Evolutionary conservation across 352 stramenopile species (phyloP).

Genomic region (Saprolegnia diclina): DNA sequence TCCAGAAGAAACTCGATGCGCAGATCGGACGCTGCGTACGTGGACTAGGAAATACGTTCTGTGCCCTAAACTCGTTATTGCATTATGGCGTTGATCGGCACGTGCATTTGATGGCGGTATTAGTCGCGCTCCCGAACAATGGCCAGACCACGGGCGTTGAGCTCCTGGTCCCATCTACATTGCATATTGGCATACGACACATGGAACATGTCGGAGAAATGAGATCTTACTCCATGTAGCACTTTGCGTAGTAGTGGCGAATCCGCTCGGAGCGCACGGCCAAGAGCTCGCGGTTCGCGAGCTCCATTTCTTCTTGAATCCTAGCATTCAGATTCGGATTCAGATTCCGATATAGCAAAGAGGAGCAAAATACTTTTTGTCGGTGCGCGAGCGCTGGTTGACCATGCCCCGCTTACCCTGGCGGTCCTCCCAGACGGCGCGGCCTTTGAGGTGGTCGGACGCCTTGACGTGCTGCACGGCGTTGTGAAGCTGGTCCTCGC

Average conservation of each 20-base stretch:
- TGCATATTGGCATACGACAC: not conserved
- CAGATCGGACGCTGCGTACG: no score
- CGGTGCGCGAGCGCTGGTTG: constrained; percentile 43
- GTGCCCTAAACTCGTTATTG: no score
- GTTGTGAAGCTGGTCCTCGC: constrained; percentile 66
- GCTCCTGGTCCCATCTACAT: constrained; percentile 58
- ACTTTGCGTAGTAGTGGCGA: constrained; percentile 67
- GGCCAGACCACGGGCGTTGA: constrained; percentile 61
- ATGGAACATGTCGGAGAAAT: not conserved
- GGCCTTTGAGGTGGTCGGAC: constrained; percentile 45
- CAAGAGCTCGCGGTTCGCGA: constrained; percentile 69
- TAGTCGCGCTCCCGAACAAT: constrained; percentile 64
- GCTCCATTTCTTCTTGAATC: constrained; percentile 60
- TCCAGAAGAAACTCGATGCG: no score
- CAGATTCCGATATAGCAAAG: not conserved
- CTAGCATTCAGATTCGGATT: constrained; percentile 29
- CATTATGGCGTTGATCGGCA: not conserved
- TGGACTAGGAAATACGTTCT: no score
- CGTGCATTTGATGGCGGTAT: not conserved
- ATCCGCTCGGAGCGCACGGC: constrained; percentile 57
- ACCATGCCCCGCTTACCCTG: constrained; percentile 53
- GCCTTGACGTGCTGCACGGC: constrained; percentile 47
- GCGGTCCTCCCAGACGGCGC: constrained; percentile 70
- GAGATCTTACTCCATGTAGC: constrained; percentile 53
- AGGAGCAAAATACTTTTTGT: constrained; percentile 42